phyloP scores from a whole-genome alignment of 2,329 filamentous ascomycete genomes.

The Fusarium pininemorale region DNA sequence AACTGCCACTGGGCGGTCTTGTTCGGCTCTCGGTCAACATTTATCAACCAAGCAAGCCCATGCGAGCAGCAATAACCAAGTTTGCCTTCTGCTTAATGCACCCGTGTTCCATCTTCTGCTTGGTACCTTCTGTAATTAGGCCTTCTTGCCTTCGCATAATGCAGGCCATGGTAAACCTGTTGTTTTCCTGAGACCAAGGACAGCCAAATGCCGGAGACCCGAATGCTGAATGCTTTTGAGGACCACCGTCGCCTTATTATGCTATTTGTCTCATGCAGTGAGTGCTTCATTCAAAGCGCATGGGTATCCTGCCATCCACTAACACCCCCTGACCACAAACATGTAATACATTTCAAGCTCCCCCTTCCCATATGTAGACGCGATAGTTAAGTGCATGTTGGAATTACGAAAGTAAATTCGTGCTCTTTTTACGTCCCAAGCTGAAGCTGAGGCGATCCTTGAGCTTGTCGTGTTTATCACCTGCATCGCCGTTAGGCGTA shows the following conservation, averaged over 20 bases:
- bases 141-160: background rate
- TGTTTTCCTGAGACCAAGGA: background rate
- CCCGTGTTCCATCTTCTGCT: slow-evolving; percentile 9
- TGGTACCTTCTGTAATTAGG: background rate
- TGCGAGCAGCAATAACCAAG: slow-evolving; percentile 12
- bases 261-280: slow-evolving; percentile 28
- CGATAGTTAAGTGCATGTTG: background rate
- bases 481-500: slow-evolving; percentile 32
- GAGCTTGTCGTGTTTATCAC: slow-evolving; percentile 58
- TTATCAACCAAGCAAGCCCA: slow-evolving; percentile 4
- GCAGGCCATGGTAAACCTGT: background rate
- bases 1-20: slow-evolving; percentile 4
- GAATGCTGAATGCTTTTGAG: background rate
- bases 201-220: background rate
- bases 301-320: slow-evolving; percentile 39
- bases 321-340: slow-evolving; percentile 21
- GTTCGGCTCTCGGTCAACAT: slow-evolving; percentile 1
- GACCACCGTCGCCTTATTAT: slow-evolving; percentile 6
- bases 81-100: background rate
- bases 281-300: slow-evolving; percentile 18
- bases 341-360: slow-evolving; percentile 12
- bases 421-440: slow-evolving; percentile 77
- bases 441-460: slow-evolving; percentile 74
- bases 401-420: slow-evolving; percentile 50
- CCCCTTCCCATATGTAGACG: slow-evolving; percentile 20